Percentiles rank a stretch among this genome's conserved stretches.
Conservation (phyloP, 2,329 filamentous ascomycete species). For the Aphanoascus verrucosus region DNA sequence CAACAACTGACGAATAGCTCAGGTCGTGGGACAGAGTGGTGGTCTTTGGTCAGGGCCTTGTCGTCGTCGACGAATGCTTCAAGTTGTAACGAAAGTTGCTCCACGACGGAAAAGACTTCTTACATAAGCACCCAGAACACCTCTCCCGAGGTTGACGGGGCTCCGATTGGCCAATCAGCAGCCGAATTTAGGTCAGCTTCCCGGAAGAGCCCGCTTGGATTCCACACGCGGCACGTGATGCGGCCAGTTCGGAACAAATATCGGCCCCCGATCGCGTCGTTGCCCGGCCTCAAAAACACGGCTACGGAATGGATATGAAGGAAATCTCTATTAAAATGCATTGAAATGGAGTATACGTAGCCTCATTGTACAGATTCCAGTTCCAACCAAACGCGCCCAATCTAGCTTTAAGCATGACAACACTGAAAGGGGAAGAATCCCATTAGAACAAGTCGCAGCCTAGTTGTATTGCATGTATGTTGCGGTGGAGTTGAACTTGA, state of each 20-base stretch:
- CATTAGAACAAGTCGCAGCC: constrained; percentile 12
- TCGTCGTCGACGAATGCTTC: constrained; percentile 8
- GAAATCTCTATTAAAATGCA: neutral
- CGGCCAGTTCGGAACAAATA: neutral
- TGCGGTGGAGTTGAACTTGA: constrained; percentile 98
- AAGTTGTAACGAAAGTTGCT: constrained; percentile 6
- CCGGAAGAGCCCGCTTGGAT: constrained; percentile 21
- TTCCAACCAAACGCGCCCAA: constrained; percentile 6
- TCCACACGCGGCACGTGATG: constrained; percentile 16
- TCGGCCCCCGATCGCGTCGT: neutral
- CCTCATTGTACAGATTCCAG: constrained; percentile 9
- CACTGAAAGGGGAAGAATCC: constrained; percentile 16
- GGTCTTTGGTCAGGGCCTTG: neutral
- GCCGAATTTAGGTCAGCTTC: constrained; percentile 28
- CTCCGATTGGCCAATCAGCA: constrained; percentile 28
- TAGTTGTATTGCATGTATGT: constrained; percentile 99
- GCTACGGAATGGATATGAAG: neutral
- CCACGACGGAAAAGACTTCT: constrained; percentile 17
- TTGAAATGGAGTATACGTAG: neutral
- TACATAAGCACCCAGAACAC: constrained; percentile 26
- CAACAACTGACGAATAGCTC: constrained; percentile 5
- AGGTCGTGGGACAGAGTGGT: constrained; percentile 4
- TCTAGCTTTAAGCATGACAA: constrained; percentile 6
- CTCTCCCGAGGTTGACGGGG: constrained; percentile 27
- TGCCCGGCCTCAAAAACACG: neutral